Evolutionary conservation across 139 green algal genomes (phyloP), one percentile per base, ranked within the genome.

Genomic region (Chlorella sp.): DNA sequence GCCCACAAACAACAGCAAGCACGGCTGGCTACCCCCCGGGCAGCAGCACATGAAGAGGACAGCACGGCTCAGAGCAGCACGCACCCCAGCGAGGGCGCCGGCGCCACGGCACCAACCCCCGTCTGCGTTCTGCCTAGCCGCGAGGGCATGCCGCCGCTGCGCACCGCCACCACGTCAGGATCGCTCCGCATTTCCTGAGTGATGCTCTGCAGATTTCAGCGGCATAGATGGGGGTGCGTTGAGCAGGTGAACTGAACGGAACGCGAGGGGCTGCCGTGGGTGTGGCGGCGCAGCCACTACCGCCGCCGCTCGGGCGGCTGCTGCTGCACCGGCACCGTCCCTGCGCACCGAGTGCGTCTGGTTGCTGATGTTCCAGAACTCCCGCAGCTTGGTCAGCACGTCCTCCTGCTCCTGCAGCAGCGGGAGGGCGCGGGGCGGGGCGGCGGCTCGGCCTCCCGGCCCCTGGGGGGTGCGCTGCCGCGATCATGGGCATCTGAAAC

Each of bases 331-430:
- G 73, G 30, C 73, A 1, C 47, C 30, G 7, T 16, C 73, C 32
- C 41, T 39, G 16, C 79, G 55, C 72, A 86, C 82, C 82, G 44
- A 60, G 69, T 91, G 85, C 41, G 81, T 47, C 6, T 84, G 47
- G n/a, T 81, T 70, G 36, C 38, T 80, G 41, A 91, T 89, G 41
- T 82, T 39, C 38, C 86, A 84, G 41, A 85, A 62, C 36, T 84
- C 80, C 4, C 85, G 69, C 63, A 91, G 78, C 71, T 87, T 87
- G 18, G 81, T 88, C 38, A 91, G 71, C 6, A 91, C 55, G 56
- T 91, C 86, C 30, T 91, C 88, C 63, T 89, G 74, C 21, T 85
- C 78, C 88, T 91, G 81, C 62, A 76, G 38, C 28, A 18, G 64
- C n/a, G 63, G 39, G 36, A 41, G 55, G 44, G 78, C 34, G 28